phyloP scores from a whole-genome alignment of 148 eudicot genomes.

The Rhododendron ovatum region DNA sequence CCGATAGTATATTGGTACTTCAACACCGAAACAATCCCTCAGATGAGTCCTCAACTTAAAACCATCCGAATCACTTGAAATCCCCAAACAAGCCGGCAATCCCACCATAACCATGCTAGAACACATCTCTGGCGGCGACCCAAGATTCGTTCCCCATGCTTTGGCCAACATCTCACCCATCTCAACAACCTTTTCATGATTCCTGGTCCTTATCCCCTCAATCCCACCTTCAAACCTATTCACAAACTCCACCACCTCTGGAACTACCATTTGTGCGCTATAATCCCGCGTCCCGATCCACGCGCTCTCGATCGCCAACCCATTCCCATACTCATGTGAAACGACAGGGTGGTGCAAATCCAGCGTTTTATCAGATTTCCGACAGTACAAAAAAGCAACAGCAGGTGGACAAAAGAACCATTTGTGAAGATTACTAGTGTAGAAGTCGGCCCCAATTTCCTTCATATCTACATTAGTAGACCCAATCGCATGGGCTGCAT shows the following conservation, averaged over 20 bases:
- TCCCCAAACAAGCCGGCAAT: conserved; percentile 60
- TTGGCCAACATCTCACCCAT: conserved; percentile 75
- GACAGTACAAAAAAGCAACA: conserved; percentile 76
- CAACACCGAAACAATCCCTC: conserved; percentile 65
- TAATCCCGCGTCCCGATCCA: conserved; percentile 94
- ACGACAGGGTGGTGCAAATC: conserved; percentile 82
- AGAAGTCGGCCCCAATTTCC: conserved; percentile 87
- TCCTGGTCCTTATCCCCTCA: conserved; percentile 77
- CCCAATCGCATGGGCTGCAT: conserved; percentile 88
- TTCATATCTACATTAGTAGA: conserved; percentile 56
- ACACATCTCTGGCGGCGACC: conserved; percentile 77
- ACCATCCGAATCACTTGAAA: conserved; percentile 54
- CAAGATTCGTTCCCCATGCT: conserved; percentile 79
- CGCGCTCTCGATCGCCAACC: conserved; percentile 72
- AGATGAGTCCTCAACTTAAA: conserved; percentile 62
- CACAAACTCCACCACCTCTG: conserved; percentile 74
- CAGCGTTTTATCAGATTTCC: conserved; percentile 23
- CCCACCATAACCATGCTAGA: conserved; percentile 88
- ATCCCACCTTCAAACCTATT: conserved; percentile 82
- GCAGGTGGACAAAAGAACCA: conserved; percentile 92
- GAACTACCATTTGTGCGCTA: conserved; percentile 75
- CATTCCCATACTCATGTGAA: conserved; percentile 82
- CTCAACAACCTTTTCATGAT: conserved; percentile 71
- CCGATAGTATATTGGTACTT: conserved; percentile 77
- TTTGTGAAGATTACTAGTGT: conserved; percentile 86